These are phyloP conservation scores for Didymella exigua DNA, from an alignment of 2,329 filamentous ascomycete species.

Conservation along the genomic window DNA sequence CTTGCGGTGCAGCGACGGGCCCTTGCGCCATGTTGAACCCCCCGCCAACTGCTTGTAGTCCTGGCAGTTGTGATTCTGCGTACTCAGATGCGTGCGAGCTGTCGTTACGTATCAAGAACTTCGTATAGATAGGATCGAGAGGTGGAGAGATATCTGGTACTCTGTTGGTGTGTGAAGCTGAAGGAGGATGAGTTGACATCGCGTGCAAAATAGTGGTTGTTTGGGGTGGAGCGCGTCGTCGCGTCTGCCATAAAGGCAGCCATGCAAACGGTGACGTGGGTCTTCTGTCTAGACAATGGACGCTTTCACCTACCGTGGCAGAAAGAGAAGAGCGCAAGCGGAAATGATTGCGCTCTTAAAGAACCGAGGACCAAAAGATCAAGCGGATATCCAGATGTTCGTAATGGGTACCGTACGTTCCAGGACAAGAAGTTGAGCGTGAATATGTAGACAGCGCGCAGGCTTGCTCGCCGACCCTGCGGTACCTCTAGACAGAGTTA, in stretches of 20 bases:
- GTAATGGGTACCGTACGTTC: neutral
- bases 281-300: neutral
- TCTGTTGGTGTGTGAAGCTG: neutral
- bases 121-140: neutral
- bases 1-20: neutral
- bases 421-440: neutral
- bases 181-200: neutral
- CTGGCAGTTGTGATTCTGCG: neutral
- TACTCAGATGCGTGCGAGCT: neutral
- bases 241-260: neutral
- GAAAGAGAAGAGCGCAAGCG: neutral
- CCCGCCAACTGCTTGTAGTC: neutral
- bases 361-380: no score
- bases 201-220: neutral
- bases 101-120: neutral
- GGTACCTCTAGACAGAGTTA: neutral
- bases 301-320: constrained; percentile 1
- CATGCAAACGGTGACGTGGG: constrained; percentile 16
- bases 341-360: neutral
- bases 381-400: neutral
- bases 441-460: neutral
- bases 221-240: neutral
- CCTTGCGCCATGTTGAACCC: neutral
- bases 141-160: neutral
- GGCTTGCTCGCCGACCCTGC: neutral